These are phyloP conservation scores for Aspergillus sp. DNA, from an alignment of 2,329 filamentous ascomycete species.

Conservation along the genomic window DNA sequence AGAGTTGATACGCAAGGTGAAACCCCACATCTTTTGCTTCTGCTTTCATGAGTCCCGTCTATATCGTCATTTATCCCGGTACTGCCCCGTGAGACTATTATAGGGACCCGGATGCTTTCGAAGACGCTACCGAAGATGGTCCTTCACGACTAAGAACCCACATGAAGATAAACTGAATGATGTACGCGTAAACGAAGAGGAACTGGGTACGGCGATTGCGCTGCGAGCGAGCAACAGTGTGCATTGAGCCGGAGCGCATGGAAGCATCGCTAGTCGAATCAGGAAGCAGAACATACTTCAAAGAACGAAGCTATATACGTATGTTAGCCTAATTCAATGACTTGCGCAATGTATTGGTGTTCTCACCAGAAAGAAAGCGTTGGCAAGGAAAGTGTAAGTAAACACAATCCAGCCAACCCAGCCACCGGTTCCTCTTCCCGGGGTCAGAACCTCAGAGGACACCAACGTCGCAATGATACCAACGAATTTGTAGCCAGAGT, in stretches of 20 bases:
- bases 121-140: conserved; percentile 11
- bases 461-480: conserved; percentile 88
- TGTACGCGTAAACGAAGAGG: conserved; percentile 88
- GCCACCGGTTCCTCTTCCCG: conserved; percentile 75
- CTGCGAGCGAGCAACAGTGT: conserved; percentile 76
- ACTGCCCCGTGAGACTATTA: no score
- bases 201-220: conserved; percentile 86
- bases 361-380: conserved; percentile 87
- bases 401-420: conserved; percentile 89
- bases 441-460: conserved; percentile 70
- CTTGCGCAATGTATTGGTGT: not conserved
- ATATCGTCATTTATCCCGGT: no score
- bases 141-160: conserved; percentile 63
- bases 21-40: no score
- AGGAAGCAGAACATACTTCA: conserved; percentile 92
- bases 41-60: no score
- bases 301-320: conserved; percentile 68
- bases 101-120: no score
- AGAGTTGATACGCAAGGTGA: no score
- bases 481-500: conserved; percentile 98
- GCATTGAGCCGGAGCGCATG: conserved; percentile 55
- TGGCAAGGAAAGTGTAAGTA: conserved; percentile 85
- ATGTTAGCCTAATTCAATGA: not conserved
- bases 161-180: conserved; percentile 94
- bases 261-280: conserved; percentile 66